Percentiles rank a stretch among this genome's conserved stretches.
phyloP scores from a whole-genome alignment of 306 rosid species.

The Cercis canadensis region DNA sequence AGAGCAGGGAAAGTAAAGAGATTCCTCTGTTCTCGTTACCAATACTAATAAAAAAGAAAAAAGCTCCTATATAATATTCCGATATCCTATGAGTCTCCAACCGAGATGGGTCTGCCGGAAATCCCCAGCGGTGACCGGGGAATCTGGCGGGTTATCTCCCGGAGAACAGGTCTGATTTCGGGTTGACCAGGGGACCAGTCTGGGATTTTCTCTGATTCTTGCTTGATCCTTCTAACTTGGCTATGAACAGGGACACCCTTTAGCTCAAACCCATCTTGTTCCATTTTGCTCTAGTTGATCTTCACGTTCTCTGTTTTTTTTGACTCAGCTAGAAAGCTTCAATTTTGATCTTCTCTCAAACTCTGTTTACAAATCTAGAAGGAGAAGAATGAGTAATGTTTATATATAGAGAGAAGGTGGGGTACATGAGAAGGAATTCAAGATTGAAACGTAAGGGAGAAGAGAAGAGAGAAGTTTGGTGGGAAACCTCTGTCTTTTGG shows the following conservation, averaged over 20 bases:
- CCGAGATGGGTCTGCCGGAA: conserved; percentile 59
- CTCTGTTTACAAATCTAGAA: conserved; percentile 14
- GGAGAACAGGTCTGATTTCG: conserved; percentile 58
- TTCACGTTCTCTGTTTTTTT: conserved; percentile 50
- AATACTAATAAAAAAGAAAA: conserved; percentile 15
- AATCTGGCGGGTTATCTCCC: conserved; percentile 58
- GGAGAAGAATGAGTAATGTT: not conserved
- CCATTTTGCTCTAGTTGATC: conserved; percentile 30
- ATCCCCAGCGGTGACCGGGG: conserved; percentile 84
- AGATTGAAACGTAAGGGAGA: conserved; percentile 53
- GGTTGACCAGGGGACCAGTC: conserved; percentile 66
- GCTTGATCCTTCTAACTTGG: conserved; percentile 82
- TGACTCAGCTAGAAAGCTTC: conserved; percentile 20
- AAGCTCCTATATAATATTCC: not conserved
- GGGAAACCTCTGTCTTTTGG: conserved; percentile 45
- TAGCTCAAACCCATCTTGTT: conserved; percentile 30
- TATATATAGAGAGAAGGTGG: conserved; percentile 15
- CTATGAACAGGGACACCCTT: conserved; percentile 63
- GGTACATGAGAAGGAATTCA: conserved; percentile 4
- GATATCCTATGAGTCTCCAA: conserved; percentile 57
- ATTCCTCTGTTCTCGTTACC: conserved; percentile 35
- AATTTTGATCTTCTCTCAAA: conserved; percentile 13
- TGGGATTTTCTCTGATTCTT: conserved; percentile 63
- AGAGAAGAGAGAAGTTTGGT: conserved; percentile 60
- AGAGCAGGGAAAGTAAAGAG: conserved; percentile 42